A percentile compares a stretch with the other conserved stretches of the same genome.
Conservation (phyloP, 2,329 filamentous ascomycete genomes). For the Cladorrhinum sp. region DNA sequence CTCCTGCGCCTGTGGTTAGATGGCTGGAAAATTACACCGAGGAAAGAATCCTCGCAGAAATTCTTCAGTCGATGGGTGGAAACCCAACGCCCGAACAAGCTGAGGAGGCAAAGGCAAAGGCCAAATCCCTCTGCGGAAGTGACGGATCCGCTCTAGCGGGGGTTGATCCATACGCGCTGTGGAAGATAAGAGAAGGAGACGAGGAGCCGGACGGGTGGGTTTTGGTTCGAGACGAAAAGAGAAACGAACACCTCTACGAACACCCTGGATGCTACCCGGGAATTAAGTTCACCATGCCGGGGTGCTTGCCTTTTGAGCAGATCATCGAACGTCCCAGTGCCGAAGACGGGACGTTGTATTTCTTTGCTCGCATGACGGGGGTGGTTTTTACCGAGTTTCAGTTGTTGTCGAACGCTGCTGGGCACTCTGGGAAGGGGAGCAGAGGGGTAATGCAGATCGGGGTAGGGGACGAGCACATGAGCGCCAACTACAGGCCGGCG, state of each 20-base stretch:
- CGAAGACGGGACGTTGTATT: not conserved
- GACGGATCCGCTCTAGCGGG: not conserved
- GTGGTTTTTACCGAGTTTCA: conserved; percentile 6
- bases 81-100: not conserved
- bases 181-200: conserved; percentile 1
- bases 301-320: conserved; percentile 6
- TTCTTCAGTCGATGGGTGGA: not conserved
- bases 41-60: not conserved
- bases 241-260: conserved; percentile 16
- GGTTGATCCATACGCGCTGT: not conserved
- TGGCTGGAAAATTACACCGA: not conserved
- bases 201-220: conserved; percentile 7
- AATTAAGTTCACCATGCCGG: conserved; percentile 15
- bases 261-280: conserved; percentile 14
- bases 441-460: conserved; percentile 5
- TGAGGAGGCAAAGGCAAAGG: not conserved
- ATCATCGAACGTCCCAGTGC: not conserved
- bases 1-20: conserved; percentile 2
- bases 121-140: not conserved
- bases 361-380: conserved; percentile 6
- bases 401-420: not conserved
- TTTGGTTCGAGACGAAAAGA: not conserved
- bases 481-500: not conserved
- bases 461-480: not conserved
- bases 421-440: not conserved